Percentiles rank a stretch among this genome's conserved stretches.
Evolutionary conservation across 1,284 basidiomycete genomes (phyloP).

Genomic region (Gymnopus androsaceus): DNA sequence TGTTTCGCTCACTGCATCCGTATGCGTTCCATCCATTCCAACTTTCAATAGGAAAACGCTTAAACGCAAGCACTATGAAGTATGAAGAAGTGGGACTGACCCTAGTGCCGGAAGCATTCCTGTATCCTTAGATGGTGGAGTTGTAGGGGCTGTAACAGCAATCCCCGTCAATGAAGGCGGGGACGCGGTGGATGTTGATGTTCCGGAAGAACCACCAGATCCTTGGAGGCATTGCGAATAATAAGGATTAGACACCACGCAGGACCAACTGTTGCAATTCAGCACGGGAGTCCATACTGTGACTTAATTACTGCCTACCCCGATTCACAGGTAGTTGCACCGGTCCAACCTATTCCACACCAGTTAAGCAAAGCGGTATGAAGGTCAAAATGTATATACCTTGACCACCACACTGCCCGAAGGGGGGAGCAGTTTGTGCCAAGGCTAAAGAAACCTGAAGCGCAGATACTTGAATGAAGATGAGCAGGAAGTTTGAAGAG

Average conservation of each 20-base stretch:
- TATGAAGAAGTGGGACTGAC: conserved; percentile 19
- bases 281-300: conserved; percentile 23
- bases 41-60: conserved; percentile 26
- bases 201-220: conserved; percentile 2
- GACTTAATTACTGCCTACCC: conserved; percentile 25
- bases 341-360: conserved; percentile 32
- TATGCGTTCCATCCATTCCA: conserved; percentile 63
- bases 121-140: conserved; percentile 31
- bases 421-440: conserved; percentile 24
- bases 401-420: conserved; percentile 40
- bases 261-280: conserved; percentile 21
- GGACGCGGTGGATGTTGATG: conserved; percentile 18
- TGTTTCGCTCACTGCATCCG: conserved; percentile 37
- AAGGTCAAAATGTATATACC: too few relatives aligned
- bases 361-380: too few relatives aligned
- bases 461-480: neutral
- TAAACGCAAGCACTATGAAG: neutral
- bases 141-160: conserved; percentile 28
- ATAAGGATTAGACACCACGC: conserved; percentile 30
- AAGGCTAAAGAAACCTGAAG: neutral
- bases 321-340: conserved; percentile 31
- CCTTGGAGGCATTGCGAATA: conserved; percentile 40
- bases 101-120: conserved; percentile 40
- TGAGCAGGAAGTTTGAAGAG: neutral
- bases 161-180: conserved; percentile 13